A percentile compares a stretch with the other conserved stretches of the same genome.
These are phyloP conservation scores for Clitopilus hobsonii DNA, from an alignment of 768 basidiomycete genomes.

Conservation along the genomic window DNA sequence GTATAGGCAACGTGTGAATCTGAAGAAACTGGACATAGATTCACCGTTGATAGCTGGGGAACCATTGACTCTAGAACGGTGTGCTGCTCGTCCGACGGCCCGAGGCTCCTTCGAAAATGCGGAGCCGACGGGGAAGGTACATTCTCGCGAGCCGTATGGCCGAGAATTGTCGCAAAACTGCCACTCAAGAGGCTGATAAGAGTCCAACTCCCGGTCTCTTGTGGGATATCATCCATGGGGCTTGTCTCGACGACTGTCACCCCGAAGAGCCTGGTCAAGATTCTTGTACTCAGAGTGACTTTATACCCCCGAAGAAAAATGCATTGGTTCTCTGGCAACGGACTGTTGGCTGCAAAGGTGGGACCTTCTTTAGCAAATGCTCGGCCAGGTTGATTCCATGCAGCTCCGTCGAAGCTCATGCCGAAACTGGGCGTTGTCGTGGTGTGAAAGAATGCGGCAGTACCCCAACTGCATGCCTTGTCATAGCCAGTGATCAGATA, in stretches of 20 bases:
- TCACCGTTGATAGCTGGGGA: not conserved
- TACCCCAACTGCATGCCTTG: not conserved
- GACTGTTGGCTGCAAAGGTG: not conserved
- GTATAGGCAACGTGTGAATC: not conserved
- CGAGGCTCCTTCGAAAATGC: not conserved
- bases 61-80: not conserved
- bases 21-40: not conserved
- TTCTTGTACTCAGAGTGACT: not conserved
- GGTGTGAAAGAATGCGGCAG: not conserved
- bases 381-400: not conserved
- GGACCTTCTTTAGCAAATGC: not conserved
- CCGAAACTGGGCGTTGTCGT: not conserved
- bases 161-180: too few relatives aligned
- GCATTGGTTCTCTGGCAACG: not conserved
- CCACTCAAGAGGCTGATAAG: not conserved
- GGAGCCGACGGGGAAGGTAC: not conserved
- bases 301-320: not conserved
- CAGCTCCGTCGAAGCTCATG: not conserved
- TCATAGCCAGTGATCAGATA: not conserved
- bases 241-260: not conserved
- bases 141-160: not conserved
- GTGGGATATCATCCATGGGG: not conserved
- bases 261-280: not conserved
- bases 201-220: not conserved
- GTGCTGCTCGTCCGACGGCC: not conserved